Base-by-base conservation (phyloP, 2,329 filamentous ascomycete genomes). In the Pseudogymnoascus sp. region DNA sequence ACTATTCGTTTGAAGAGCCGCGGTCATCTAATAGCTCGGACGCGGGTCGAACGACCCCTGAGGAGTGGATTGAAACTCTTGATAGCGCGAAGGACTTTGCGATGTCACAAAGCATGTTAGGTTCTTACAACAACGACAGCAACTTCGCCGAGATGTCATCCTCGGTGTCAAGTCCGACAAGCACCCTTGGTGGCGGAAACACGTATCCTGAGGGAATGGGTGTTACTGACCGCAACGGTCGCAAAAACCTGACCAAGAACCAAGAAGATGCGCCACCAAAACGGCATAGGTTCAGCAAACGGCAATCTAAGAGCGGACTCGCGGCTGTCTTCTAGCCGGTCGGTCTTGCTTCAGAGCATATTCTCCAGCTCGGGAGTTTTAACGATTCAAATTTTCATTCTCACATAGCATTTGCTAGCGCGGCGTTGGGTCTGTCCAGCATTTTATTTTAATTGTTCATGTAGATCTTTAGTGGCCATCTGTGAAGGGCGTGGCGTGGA, bases 251-350 rank as follows among this genome's bases (percentile, higher is more conserved):
- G 40, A 84, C 78, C 67, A 87, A 86, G 73, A 83, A 79, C 65
- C 85, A 86, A 70, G 79, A 63, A 60, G 56, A 62, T 73, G 78
- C 40, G 71, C 76, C 16, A 72, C 72, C 40, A 11, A 87, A 84
- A 73, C 79, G 82, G 59, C 86, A 88, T 68, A 81, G 86, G 59
- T 98, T 97, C 76, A 96, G 92, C 78, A 95, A 95, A 77, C 83
- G 93, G 69, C 91, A 96, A 77, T 96, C 90, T 14, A 96, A 96
- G 78, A 96, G 91, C 74, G 93, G 93, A n/a, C 83, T 96, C 59
- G 91, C 91, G 28, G 89, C 93, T 59, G 89, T 91, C 60, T 96
- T 97, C 73, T 96, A 60, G 19, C 19, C n/a, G 33, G 19, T 10
- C 33, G 31, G 33, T 37, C 33, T 38, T 60, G 33, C 33, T n/a